Base-by-base conservation (phyloP, 306 rosid genomes). In the Lagenaria siceraria region DNA sequence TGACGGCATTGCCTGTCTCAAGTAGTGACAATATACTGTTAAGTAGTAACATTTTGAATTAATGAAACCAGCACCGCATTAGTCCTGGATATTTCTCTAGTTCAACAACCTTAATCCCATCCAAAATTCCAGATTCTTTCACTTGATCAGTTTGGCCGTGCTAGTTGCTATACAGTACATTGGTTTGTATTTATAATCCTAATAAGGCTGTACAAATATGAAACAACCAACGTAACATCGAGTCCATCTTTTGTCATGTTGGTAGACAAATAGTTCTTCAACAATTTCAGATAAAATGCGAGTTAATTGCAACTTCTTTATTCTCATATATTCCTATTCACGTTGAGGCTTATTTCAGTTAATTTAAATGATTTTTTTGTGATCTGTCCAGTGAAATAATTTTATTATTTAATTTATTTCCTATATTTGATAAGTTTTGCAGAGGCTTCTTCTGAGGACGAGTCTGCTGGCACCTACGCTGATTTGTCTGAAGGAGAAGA, bases 371-470 rank as follows among this genome's bases (percentile, higher is more conserved):
- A 6, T 38, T 38, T 38, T 38, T 38, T 2, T 12, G 38, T 14
- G 18, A 19, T 46, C 56, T 42, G 56, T 11, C 40, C 4, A 14
- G 38, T 10, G 1, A 46, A 46, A 24, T 43, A n/a, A 70, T 70
- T 68, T 66, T 17, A 46, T 70, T 24, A 10, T 49, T 49, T 49
- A 43, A 69, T 15, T 72, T 29, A 2, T 72, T 72, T 60, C 53
- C 42, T 22, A 3, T 27, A 21, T 55, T 36, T 38, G 53, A 80
- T 69, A 81, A 87, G 90, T 38, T 87, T 83, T 85, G 83, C 80
- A 79, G 87, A 85, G 59, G 78, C 76, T 81, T 84, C 82, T 74
- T 79, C 88, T 13, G 81, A 78, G 71, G 85, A 83, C 40, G 87
- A 84, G 81, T 84, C 86, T 63, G 22, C 42, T 71, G 66, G 46